Conservation (phyloP, 768 basidiomycete genomes). For the Leccinum fibrillosum region DNA sequence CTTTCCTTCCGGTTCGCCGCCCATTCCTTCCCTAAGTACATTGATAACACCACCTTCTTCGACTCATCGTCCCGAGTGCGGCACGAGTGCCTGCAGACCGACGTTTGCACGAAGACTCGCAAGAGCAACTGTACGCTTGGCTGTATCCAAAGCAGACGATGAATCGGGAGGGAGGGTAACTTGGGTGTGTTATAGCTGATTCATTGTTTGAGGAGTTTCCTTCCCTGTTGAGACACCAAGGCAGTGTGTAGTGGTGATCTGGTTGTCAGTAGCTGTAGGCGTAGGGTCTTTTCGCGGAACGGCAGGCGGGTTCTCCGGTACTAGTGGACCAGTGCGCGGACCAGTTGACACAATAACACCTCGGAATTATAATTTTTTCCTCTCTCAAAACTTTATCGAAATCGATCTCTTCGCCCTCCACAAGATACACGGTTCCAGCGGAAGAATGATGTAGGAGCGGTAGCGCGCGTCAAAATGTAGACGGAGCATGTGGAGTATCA, state of each 20-base stretch:
- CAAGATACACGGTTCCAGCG: constrained; percentile 80
- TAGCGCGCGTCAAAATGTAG: constrained; percentile 41
- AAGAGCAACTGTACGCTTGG: constrained; percentile 84
- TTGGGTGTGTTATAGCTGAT: constrained; percentile 90
- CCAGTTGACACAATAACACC: constrained; percentile 60
- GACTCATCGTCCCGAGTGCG: too few species aligned
- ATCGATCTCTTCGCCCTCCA: constrained; percentile 97
- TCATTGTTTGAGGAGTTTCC: constrained; percentile 53
- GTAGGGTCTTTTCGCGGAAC: constrained; percentile 54
- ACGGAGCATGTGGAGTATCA: constrained; percentile 28
- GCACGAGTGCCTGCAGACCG: too few species aligned
- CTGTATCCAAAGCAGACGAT: constrained; percentile 41
- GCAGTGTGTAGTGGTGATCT: constrained; percentile 30
- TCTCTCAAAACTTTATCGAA: constrained; percentile 88
- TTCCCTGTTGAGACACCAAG: constrained; percentile 18
- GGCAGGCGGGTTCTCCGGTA: constrained; percentile 90
- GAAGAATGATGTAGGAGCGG: constrained; percentile 42
- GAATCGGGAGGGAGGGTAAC: constrained; percentile 76
- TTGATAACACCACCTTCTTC: too few species aligned
- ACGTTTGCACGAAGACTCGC: constrained; percentile 66
- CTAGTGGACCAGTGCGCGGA: constrained; percentile 95
- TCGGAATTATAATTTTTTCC: constrained; percentile 76
- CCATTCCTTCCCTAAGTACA: too few species aligned
- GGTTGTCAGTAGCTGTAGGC: constrained; percentile 22
- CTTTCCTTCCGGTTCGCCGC: too few species aligned